These are phyloP conservation scores for Picochlorum costavermella DNA, from an alignment of 139 green algal species.

Conservation along the genomic window DNA sequence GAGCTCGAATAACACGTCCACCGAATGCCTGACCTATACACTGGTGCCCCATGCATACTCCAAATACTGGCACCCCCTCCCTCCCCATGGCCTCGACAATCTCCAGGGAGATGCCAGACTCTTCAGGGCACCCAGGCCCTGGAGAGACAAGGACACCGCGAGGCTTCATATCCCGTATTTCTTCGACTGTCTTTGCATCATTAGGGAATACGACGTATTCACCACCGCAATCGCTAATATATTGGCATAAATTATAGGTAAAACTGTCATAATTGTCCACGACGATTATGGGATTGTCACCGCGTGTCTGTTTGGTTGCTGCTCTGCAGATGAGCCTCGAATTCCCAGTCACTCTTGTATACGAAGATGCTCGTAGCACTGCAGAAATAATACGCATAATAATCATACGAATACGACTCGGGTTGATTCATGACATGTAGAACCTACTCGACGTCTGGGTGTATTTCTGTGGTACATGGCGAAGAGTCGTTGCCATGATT, in stretches of 20 bases:
- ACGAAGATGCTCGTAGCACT: too few species aligned
- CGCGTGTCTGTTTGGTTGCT: too few species aligned
- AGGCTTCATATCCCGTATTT: slow-evolving; percentile 79
- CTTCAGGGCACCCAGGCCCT: slow-evolving; percentile 79
- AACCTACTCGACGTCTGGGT: too few species aligned
- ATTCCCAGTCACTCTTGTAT: too few species aligned
- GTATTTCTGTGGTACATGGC: too few species aligned
- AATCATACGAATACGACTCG: too few species aligned
- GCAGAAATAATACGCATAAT: too few species aligned
- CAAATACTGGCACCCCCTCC: slow-evolving; percentile 79
- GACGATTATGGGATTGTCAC: slow-evolving; percentile 62
- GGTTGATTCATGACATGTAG: too few species aligned
- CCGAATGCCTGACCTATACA: slow-evolving; percentile 91
- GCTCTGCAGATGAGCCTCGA: too few species aligned
- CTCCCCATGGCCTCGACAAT: slow-evolving; percentile 69
- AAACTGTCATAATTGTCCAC: slow-evolving; percentile 99
- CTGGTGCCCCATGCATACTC: slow-evolving; percentile 99
- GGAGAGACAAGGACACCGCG: slow-evolving; percentile 88
- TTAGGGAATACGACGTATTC: slow-evolving; percentile 92
- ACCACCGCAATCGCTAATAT: slow-evolving; percentile 83
- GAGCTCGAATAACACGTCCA: slow-evolving; percentile 75
- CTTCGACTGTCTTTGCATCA: slow-evolving; percentile 87
- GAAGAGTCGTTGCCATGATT: too few species aligned
- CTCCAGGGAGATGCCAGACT: slow-evolving; percentile 92
- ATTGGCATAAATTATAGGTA: slow-evolving; percentile 97